Evolutionary conservation across 345 rosid genomes (phyloP).

Genomic region (Corchorus olitorius): DNA sequence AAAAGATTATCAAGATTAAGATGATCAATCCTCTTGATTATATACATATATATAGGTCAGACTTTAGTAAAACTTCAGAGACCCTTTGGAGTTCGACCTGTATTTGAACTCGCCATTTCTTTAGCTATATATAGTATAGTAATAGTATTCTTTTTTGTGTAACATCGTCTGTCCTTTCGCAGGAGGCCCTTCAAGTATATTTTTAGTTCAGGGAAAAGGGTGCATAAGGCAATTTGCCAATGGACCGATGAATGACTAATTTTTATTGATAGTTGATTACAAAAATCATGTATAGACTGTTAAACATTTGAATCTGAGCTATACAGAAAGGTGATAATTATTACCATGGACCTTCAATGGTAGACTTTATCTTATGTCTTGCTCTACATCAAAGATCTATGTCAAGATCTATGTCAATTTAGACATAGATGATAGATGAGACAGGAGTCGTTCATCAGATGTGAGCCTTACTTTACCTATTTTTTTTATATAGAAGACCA

Average conservation of each 20-base stretch:
- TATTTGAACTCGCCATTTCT: neutral
- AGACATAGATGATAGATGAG: too few relatives aligned
- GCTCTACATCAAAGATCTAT: too few relatives aligned
- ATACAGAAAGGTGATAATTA: neutral
- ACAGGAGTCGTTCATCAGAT: too few relatives aligned
- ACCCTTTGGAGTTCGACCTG: neutral
- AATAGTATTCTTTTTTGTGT: neutral
- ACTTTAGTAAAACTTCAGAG: neutral
- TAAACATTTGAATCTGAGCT: neutral
- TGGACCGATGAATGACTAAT: neutral
- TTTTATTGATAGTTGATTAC: neutral
- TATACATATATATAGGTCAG: neutral
- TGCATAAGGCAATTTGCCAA: neutral
- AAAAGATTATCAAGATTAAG: conserved; percentile 53
- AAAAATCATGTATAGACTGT: neutral
- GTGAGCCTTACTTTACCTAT: too few relatives aligned
- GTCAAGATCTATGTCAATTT: too few relatives aligned
- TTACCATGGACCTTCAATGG: too few relatives aligned
- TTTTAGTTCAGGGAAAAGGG: neutral
- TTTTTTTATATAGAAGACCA: too few relatives aligned
- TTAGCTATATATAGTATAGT: neutral
- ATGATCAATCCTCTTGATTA: conserved; percentile 21
- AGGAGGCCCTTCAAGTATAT: neutral
- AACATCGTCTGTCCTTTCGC: neutral
- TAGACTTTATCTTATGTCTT: too few relatives aligned